These are phyloP conservation scores for Bidens hawaiensis DNA, from an alignment of 140 eudicot species.

Conservation along the genomic window DNA sequence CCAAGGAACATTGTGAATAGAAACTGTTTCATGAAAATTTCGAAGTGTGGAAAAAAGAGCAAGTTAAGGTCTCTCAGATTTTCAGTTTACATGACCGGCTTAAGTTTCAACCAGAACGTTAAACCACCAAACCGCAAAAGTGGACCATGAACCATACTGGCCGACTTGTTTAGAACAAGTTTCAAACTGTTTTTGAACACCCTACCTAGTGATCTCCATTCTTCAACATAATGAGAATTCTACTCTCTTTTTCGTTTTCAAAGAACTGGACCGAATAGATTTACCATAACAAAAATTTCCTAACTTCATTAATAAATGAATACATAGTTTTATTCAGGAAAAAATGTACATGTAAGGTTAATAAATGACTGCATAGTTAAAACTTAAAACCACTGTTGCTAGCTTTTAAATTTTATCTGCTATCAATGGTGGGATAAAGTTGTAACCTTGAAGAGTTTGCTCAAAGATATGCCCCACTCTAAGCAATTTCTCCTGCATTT, in stretches of 20 bases:
- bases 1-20: too few relatives aligned
- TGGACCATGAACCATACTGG: background rate
- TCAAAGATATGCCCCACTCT: slow-evolving; percentile 92
- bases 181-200: background rate
- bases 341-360: too few relatives aligned
- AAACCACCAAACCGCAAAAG: background rate
- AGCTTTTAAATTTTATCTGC: slow-evolving; percentile 47
- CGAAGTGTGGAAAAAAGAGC: too few relatives aligned
- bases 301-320: background rate
- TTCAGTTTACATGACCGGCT: background rate
- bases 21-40: too few relatives aligned
- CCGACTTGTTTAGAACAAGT: too few relatives aligned
- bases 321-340: slow-evolving; percentile 1
- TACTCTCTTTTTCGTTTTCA: too few relatives aligned
- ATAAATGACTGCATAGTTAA: background rate
- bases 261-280: background rate
- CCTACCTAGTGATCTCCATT: too few relatives aligned
- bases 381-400: slow-evolving; percentile 4
- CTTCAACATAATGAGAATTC: too few relatives aligned
- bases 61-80: too few relatives aligned
- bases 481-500: slow-evolving; percentile 81
- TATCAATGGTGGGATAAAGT: slow-evolving; percentile 72
- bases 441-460: slow-evolving; percentile 77
- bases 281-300: background rate
- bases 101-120: background rate